Evolutionary conservation across 1,139 yeast species (phyloP).

Genomic region (Hansenula sp.): DNA sequence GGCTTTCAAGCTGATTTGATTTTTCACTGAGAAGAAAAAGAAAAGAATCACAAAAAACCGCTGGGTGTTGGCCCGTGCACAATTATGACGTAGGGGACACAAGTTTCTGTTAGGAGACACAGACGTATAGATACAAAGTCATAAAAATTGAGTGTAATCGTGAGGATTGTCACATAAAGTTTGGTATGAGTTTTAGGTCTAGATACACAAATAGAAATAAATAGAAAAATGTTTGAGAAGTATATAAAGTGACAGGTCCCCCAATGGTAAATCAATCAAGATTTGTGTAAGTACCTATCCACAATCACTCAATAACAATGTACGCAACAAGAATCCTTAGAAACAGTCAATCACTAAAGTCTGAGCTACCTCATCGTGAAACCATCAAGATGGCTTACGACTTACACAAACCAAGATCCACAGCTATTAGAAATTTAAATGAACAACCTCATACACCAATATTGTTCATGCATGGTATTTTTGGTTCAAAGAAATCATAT

Average conservation of each 20-base stretch:
- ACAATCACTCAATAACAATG: no score
- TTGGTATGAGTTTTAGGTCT: background rate
- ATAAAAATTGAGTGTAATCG: background rate
- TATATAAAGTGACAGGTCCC: background rate
- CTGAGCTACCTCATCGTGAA: constrained; percentile 22
- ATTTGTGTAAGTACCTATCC: no score
- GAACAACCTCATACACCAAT: constrained; percentile 29
- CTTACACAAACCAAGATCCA: constrained; percentile 20
- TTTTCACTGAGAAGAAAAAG: no score
- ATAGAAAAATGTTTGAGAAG: background rate
- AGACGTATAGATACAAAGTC: background rate
- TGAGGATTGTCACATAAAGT: background rate
- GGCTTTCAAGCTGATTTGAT: no score
- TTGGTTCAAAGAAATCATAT: constrained; percentile 42
- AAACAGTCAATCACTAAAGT: constrained; percentile 4
- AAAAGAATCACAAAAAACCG: no score
- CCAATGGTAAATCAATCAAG: no score
- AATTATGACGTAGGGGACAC: background rate
- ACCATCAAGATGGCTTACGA: constrained; percentile 24
- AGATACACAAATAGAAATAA: no score
- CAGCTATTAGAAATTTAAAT: constrained; percentile 18
- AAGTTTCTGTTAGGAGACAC: background rate
- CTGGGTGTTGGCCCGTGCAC: no score
- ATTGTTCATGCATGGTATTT: constrained; percentile 44
- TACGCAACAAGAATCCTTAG: constrained; percentile 16